Evolutionary conservation across 2,329 filamentous ascomycete species (phyloP), one percentile per base, ranked within the genome.

Genomic region (Talaromyces sp.): DNA sequence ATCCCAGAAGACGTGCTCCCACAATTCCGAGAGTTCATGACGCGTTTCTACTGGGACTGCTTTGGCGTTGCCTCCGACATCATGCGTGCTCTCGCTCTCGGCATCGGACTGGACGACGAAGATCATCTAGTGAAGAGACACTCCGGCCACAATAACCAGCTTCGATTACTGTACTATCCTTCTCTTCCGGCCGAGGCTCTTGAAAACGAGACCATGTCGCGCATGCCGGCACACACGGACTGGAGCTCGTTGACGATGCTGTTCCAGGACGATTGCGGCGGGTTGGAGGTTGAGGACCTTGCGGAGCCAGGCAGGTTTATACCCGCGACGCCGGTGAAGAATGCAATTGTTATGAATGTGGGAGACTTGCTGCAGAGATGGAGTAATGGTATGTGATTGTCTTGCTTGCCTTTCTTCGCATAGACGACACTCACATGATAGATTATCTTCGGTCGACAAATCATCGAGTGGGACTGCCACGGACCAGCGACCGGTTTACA

Each of bases 141-240:
- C 69, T 79, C 77, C 35, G 80, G 81, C 0, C 76, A 81, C 60
- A 81, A 85, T 64, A 85, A 85, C 63, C 85, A 87, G 62, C 74
- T 88, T 10, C 79, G 86, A 1, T 70, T 88, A 27, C 72, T 87
- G 17, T 85, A 88, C 67, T 88, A 85, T 62, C 81, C 82, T 0
- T 72, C 79, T 2, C 73, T 83, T 4, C 73, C 77, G 27, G 77
- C 76, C 5, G 72, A 73, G 32, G 75, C 74, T 38, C 68, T 84
- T 21, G 73, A 76, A 31, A 76, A 73, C 48, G 74, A 77, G 12
- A 65, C 72, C 17, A 74, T 79, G 41, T 76, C 79, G 10, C 73
- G 82, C 11, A 82, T 83, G 55, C 78, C 80, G 0, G 77, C 80
- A 3, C 82, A 85, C 68, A 82, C 77, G 3, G 83, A 85, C 64